A percentile compares a stretch with the other conserved stretches of the same genome.
Conservation (phyloP, 2,329 filamentous ascomycete species). For the Aspergillus alliaceus region DNA sequence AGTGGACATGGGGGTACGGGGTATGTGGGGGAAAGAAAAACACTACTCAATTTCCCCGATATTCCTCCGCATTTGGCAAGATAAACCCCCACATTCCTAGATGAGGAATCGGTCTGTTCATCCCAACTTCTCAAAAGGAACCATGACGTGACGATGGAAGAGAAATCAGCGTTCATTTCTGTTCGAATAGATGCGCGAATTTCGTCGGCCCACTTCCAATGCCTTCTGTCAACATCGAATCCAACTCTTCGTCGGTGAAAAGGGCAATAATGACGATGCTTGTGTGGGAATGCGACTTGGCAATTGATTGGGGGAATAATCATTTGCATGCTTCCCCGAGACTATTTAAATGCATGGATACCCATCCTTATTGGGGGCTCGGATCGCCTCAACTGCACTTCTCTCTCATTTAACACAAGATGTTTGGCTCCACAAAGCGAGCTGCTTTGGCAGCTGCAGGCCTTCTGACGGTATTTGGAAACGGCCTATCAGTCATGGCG, state of each 20-base stretch:
- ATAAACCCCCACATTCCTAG: neutral
- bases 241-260: neutral
- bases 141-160: neutral
- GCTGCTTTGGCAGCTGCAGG: neutral
- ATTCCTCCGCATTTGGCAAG: conserved; percentile 2
- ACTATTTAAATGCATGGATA: neutral
- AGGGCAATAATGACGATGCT: neutral
- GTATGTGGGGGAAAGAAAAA: neutral
- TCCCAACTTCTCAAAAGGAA: neutral
- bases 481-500: neutral
- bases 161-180: neutral
- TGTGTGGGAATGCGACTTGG: neutral
- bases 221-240: neutral
- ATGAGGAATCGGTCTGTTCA: neutral
- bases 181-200: neutral
- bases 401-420: neutral
- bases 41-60: neutral
- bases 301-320: neutral
- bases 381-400: neutral
- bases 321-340: neutral
- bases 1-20: neutral
- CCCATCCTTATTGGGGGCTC: neutral
- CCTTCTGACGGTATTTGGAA: neutral
- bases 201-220: neutral
- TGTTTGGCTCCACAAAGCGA: neutral